A percentile compares a stretch with the other conserved stretches of the same genome.
phyloP scores from a whole-genome alignment of 805 yeast genomes.

The Komagataella pastoris region DNA sequence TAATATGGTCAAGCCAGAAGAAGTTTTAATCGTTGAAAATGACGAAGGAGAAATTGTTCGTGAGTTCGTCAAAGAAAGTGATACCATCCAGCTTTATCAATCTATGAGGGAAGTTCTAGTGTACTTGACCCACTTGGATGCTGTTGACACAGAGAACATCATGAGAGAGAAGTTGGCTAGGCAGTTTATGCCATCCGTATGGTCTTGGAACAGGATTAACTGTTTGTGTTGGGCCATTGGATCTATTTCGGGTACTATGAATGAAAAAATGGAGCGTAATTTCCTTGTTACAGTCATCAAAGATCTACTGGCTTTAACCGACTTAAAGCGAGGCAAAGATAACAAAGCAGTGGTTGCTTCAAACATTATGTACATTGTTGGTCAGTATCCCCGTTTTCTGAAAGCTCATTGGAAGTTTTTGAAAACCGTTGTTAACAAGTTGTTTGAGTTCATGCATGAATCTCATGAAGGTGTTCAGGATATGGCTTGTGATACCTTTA shows the following conservation, averaged over 20 bases:
- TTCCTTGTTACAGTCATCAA: slow-evolving; percentile 88
- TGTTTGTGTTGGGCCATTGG: slow-evolving; percentile 99
- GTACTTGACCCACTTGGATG: slow-evolving; percentile 90
- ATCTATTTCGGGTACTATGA: slow-evolving; percentile 97
- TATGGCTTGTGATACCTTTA: slow-evolving; percentile 99
- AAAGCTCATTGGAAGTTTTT: slow-evolving; percentile 97
- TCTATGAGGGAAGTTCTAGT: slow-evolving; percentile 93
- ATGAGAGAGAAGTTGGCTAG: slow-evolving; percentile 85
- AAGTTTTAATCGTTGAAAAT: slow-evolving; percentile 90
- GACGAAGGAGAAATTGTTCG: slow-evolving; percentile 99
- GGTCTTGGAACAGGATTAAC: slow-evolving; percentile 98
- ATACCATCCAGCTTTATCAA: slow-evolving; percentile 90
- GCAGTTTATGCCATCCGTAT: slow-evolving; percentile 92
- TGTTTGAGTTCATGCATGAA: slow-evolving; percentile 98
- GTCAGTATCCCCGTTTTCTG: slow-evolving; percentile 94
- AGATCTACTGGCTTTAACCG: slow-evolving; percentile 83
- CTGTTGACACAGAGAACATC: slow-evolving; percentile 83
- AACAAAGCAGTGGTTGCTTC: slow-evolving; percentile 99
- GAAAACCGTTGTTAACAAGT: slow-evolving; percentile 88
- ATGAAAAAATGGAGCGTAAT: slow-evolving; percentile 92
- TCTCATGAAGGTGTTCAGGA: slow-evolving; percentile 99
- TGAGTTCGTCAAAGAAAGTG: slow-evolving; percentile 93
- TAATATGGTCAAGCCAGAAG: slow-evolving; percentile 97
- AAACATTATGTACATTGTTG: slow-evolving; percentile 98
- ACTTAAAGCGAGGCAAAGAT: slow-evolving; percentile 93